Conservation (phyloP, 306 rosid species). For the Dalbergia oliveri region DNA sequence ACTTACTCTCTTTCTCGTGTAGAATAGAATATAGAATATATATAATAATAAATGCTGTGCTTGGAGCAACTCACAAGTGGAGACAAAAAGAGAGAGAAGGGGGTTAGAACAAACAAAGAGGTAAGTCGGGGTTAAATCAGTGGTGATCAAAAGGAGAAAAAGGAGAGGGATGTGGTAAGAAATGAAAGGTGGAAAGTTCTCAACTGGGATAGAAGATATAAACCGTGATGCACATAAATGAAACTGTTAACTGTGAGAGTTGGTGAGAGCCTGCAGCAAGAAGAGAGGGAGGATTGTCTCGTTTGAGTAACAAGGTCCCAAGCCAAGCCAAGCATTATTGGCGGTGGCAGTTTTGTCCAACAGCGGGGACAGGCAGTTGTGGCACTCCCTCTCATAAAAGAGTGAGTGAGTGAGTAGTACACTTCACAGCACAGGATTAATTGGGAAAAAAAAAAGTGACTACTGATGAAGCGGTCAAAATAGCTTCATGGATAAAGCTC, state of each 20-base stretch:
- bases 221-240: conserved; percentile 27
- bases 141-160: conserved; percentile 11
- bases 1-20: not conserved
- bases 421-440: no score
- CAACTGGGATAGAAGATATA: conserved; percentile 42
- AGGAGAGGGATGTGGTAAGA: conserved; percentile 52
- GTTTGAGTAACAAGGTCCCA: conserved; percentile 62
- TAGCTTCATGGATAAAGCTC: no score
- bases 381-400: conserved; percentile 41
- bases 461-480: no score
- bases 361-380: conserved; percentile 69
- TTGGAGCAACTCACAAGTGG: conserved; percentile 44
- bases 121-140: not conserved
- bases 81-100: conserved; percentile 30
- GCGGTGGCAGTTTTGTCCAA: conserved; percentile 82
- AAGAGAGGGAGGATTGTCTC: conserved; percentile 53
- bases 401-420: conserved; percentile 10
- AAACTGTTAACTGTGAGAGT: conserved; percentile 47
- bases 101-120: conserved; percentile 6
- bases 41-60: conserved; percentile 58
- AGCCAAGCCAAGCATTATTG: conserved; percentile 68
- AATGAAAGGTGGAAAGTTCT: conserved; percentile 63
- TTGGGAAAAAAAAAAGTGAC: no score
- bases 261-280: conserved; percentile 43
- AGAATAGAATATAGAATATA: not conserved